These are phyloP conservation scores for Thelephora terrestris DNA, from an alignment of 1,284 basidiomycete genomes.

Conservation along the genomic window DNA sequence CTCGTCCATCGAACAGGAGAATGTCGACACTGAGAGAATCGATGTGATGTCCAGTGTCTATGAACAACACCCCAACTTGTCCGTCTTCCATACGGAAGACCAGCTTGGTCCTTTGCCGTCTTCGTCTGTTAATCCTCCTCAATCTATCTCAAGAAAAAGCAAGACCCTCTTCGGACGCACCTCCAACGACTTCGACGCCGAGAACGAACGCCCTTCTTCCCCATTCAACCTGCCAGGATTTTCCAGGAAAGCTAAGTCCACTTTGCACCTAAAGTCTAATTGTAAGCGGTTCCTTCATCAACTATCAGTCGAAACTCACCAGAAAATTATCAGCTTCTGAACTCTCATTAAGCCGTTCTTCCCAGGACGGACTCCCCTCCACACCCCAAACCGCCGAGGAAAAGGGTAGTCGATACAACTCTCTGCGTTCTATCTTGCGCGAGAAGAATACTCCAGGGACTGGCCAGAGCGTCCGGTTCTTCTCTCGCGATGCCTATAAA, in stretches of 20 bases:
- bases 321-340: slow-evolving; percentile 30
- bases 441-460: slow-evolving; percentile 63
- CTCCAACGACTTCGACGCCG: slow-evolving; percentile 15
- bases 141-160: slow-evolving; percentile 30
- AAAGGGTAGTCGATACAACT: slow-evolving; percentile 24
- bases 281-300: slow-evolving; percentile 12
- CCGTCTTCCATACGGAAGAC: slow-evolving; percentile 35
- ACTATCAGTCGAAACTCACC: background rate
- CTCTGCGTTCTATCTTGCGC: slow-evolving; percentile 59
- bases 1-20: slow-evolving; percentile 17
- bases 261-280: slow-evolving; percentile 34
- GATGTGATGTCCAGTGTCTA: slow-evolving; percentile 41
- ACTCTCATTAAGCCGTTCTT: slow-evolving; percentile 26
- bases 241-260: slow-evolving; percentile 47
- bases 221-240: slow-evolving; percentile 13
- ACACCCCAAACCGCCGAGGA: slow-evolving; percentile 17
- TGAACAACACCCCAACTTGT: slow-evolving; percentile 50
- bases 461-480: slow-evolving; percentile 65
- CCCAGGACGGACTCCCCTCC: slow-evolving; percentile 14
- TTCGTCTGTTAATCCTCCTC: slow-evolving; percentile 34
- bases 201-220: background rate
- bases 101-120: slow-evolving; percentile 26
- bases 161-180: slow-evolving; percentile 25
- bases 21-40: slow-evolving; percentile 27
- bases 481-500: slow-evolving; percentile 55